These are phyloP conservation scores for Prunus kanzakura DNA, from an alignment of 306 rosid genomes.

Conservation along the genomic window DNA sequence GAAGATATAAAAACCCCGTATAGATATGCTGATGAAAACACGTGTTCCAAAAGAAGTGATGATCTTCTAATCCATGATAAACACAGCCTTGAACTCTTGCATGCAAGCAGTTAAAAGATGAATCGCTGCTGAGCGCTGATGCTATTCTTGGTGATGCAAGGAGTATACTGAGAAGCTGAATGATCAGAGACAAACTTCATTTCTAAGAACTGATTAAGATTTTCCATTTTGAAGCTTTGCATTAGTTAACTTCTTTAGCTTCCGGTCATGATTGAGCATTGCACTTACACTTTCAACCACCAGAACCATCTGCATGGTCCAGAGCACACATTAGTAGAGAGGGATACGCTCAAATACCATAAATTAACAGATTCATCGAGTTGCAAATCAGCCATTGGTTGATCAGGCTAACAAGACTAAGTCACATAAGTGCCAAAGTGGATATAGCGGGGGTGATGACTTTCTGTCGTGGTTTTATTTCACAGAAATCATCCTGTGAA, in stretches of 20 bases:
- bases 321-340: slow-evolving; percentile 6
- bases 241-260: slow-evolving; percentile 47
- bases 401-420: background rate
- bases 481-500: background rate
- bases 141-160: slow-evolving; percentile 8
- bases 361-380: background rate
- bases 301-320: slow-evolving; percentile 55
- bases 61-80: background rate
- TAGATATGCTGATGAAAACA: background rate
- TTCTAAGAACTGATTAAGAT: slow-evolving; percentile 30
- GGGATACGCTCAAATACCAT: background rate
- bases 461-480: background rate
- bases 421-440: background rate
- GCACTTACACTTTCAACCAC: slow-evolving; percentile 85
- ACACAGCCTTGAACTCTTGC: background rate
- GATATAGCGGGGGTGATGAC: background rate
- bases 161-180: background rate
- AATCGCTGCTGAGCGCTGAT: background rate
- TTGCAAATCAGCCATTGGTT: background rate
- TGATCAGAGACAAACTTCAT: slow-evolving; percentile 8
- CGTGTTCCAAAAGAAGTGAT: background rate
- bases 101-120: background rate
- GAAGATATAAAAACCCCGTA: background rate
- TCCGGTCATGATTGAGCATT: slow-evolving; percentile 88
- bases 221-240: slow-evolving; percentile 47